A percentile compares a stretch with the other conserved stretches of the same genome.
Conservation (phyloP, 176 grass and related monocot species). For the Elymus sibiricus region DNA sequence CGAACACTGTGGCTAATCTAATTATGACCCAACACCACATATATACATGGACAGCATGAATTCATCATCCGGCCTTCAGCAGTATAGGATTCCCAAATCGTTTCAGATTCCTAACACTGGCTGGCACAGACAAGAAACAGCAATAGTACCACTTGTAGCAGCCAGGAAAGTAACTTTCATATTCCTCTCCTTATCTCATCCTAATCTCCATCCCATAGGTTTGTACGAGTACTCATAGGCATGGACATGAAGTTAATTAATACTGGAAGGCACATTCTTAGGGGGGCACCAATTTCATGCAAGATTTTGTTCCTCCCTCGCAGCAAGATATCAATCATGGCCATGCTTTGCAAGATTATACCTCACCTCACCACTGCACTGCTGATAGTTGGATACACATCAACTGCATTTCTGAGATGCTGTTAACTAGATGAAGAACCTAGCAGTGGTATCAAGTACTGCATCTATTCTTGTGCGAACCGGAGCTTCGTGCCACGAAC, state of each 20-base stretch:
- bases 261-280: constrained; percentile 21
- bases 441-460: constrained; percentile 22
- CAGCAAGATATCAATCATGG: constrained; percentile 26
- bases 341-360: constrained; percentile 15
- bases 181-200: constrained; percentile 15
- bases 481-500: constrained; percentile 27
- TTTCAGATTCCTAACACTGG: constrained; percentile 28
- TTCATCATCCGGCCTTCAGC: constrained; percentile 8
- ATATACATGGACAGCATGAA: constrained; percentile 29
- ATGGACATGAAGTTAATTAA: background rate
- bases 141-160: constrained; percentile 15
- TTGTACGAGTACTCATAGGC: background rate
- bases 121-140: constrained; percentile 11
- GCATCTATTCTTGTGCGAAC: constrained; percentile 35
- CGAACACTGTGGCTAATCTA: constrained; percentile 5
- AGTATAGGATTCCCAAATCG: constrained; percentile 41
- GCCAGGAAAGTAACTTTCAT: constrained; percentile 4
- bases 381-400: constrained; percentile 40
- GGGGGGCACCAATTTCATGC: constrained; percentile 19
- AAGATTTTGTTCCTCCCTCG: constrained; percentile 30
- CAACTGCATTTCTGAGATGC: constrained; percentile 35
- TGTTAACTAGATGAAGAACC: constrained; percentile 18
- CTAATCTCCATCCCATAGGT: constrained; percentile 11
- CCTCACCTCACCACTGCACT: constrained; percentile 17
- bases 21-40: constrained; percentile 18